Conservation (phyloP, 257 asterid species). For the Scutellaria minor region DNA sequence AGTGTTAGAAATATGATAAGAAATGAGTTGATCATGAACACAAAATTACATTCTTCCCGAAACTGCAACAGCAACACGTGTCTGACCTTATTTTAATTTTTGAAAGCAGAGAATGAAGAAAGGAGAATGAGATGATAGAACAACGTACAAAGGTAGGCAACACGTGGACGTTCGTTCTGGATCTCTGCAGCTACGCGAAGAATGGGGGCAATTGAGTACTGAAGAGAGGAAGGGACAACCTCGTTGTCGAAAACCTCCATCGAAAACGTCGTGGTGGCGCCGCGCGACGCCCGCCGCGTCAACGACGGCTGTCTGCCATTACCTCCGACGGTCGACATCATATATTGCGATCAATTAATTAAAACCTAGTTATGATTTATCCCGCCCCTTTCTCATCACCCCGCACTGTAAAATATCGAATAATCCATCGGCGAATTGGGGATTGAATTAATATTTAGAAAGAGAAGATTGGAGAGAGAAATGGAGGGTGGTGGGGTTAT, state of each 20-base stretch:
- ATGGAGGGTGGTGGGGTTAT: neutral
- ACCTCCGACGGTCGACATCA: constrained; percentile 53
- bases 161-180: constrained; percentile 86
- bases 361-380: no score
- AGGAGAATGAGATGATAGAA: no score
- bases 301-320: constrained; percentile 54
- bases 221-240: constrained; percentile 95
- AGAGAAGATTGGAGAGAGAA: constrained; percentile 5
- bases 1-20: no score
- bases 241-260: constrained; percentile 95
- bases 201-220: constrained; percentile 79
- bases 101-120: no score
- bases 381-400: neutral
- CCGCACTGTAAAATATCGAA: constrained; percentile 21
- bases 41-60: no score
- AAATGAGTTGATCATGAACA: no score
- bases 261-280: constrained; percentile 84
- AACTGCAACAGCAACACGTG: no score
- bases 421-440: neutral
- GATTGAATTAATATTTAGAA: neutral
- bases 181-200: constrained; percentile 91
- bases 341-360: constrained; percentile 11
- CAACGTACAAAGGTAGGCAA: constrained; percentile 81
- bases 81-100: no score
- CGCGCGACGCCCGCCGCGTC: constrained; percentile 81